Conservation (phyloP, 2,329 filamentous ascomycete genomes). For the Massarina eburnea region DNA sequence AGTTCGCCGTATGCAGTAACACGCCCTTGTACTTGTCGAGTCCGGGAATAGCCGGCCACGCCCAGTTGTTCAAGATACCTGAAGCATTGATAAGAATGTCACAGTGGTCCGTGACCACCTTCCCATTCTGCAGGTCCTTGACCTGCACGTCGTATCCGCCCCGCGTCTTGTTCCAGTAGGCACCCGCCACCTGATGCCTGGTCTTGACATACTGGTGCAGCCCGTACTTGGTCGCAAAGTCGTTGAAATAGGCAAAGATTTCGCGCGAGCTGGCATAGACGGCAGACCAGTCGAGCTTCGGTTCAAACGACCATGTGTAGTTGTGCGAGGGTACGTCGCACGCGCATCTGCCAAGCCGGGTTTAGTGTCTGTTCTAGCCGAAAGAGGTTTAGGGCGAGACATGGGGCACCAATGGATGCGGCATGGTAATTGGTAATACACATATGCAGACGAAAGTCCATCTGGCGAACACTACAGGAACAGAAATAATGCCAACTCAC, state of each 20-base stretch:
- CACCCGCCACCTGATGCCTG: conserved; percentile 34
- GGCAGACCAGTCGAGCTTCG: conserved; percentile 47
- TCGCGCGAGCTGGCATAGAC: conserved; percentile 48
- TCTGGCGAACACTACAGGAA: not conserved
- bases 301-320: conserved; percentile 55
- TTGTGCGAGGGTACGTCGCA: conserved; percentile 57
- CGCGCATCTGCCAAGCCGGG: conserved; percentile 46
- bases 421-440: no score
- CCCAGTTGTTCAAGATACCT: conserved; percentile 55
- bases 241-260: conserved; percentile 48
- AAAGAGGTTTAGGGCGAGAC: no score
- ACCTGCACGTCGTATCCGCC: conserved; percentile 42
- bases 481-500: conserved; percentile 23
- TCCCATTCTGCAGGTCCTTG: conserved; percentile 30
- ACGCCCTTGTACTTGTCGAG: conserved; percentile 54
- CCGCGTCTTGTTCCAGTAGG: conserved; percentile 41
- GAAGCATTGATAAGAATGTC: conserved; percentile 53
- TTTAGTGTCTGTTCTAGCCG: no score
- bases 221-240: conserved; percentile 45
- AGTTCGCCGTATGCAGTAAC: conserved; percentile 59
- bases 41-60: conserved; percentile 57
- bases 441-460: not conserved
- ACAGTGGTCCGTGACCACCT: conserved; percentile 44
- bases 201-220: conserved; percentile 42
- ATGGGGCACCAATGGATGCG: no score